Percentiles rank a stretch among this genome's conserved stretches.
Conservation (phyloP, 2,329 filamentous ascomycete species). For the Ascochyta clinopodiicola region DNA sequence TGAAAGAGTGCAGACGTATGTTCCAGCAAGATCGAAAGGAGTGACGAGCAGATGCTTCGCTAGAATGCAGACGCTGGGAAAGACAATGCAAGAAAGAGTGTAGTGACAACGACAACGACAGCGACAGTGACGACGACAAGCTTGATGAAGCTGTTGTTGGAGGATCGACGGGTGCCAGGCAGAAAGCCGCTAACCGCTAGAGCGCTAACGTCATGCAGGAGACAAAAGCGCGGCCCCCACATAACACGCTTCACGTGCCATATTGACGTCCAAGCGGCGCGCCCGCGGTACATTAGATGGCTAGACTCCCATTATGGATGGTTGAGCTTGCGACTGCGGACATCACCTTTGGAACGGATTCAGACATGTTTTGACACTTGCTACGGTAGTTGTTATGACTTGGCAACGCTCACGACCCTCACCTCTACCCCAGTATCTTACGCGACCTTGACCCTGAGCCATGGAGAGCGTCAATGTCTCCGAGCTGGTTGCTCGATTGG, state of each 20-base stretch:
- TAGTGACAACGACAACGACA: not conserved
- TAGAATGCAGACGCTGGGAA: not conserved
- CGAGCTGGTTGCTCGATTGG: slow-evolving; percentile 65
- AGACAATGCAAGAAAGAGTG: slow-evolving; percentile 6
- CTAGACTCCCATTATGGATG: slow-evolving; percentile 8
- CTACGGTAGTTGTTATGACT: slow-evolving; percentile 23
- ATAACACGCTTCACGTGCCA: slow-evolving; percentile 34
- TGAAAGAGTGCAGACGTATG: not conserved
- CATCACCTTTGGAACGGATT: slow-evolving; percentile 7
- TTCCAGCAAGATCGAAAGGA: not conserved
- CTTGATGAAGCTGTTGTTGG: slow-evolving; percentile 10
- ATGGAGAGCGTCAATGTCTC: slow-evolving; percentile 65
- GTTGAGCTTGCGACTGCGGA: slow-evolving; percentile 9
- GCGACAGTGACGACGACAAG: not conserved
- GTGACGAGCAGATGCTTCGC: not conserved
- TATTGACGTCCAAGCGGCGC: slow-evolving; percentile 22
- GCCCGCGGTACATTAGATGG: slow-evolving; percentile 19
- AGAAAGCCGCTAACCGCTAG: slow-evolving; percentile 2
- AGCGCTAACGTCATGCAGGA: slow-evolving; percentile 7
- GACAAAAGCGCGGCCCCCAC: slow-evolving; percentile 17
- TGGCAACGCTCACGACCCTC: slow-evolving; percentile 2
- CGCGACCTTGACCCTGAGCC: slow-evolving; percentile 24
- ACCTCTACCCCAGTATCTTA: not conserved
- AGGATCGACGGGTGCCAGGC: slow-evolving; percentile 14
- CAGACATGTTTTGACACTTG: slow-evolving; percentile 12